Conservation (phyloP, 495 filamentous ascomycete species). For the Penicillium antarcticum region DNA sequence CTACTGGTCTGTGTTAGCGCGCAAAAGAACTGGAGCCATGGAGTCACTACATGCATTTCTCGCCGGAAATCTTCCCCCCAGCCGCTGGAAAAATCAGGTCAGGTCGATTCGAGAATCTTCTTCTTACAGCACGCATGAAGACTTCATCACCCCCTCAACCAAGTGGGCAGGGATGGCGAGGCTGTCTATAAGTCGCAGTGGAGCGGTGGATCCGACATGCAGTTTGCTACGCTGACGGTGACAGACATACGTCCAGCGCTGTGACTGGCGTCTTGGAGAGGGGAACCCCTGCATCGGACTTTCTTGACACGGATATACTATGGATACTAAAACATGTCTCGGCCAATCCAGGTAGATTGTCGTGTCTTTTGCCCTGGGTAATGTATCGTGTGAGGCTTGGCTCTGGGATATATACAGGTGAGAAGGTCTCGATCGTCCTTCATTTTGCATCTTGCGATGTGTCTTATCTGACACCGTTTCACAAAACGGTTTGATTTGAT, state of each 20-base stretch:
- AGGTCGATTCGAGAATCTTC: conserved; percentile 17
- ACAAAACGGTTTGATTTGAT: no score
- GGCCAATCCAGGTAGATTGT: neutral
- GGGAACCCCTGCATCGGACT: neutral
- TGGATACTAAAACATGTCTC: neutral
- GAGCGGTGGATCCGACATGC: conserved; percentile 31
- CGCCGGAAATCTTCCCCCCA: conserved; percentile 6
- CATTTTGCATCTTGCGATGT: no score
- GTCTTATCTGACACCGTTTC: no score
- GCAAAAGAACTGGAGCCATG: conserved; percentile 26
- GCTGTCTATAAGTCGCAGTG: conserved; percentile 13
- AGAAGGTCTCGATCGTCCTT: no score
- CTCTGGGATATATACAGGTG: neutral
- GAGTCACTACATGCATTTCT: conserved; percentile 10
- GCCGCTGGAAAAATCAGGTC: conserved; percentile 1
- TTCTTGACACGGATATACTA: neutral
- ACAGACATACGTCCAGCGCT: conserved; percentile 3
- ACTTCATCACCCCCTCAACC: conserved; percentile 2
- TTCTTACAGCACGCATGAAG: neutral
- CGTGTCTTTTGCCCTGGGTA: neutral
- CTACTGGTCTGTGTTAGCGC: conserved; percentile 37
- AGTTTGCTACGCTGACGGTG: conserved; percentile 18
- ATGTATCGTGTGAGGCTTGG: neutral
- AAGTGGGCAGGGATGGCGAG: conserved; percentile 4
- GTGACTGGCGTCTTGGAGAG: conserved; percentile 4